Evolutionary conservation across 148 eudicot genomes (phyloP).

Genomic region (Rhododendron molle): DNA sequence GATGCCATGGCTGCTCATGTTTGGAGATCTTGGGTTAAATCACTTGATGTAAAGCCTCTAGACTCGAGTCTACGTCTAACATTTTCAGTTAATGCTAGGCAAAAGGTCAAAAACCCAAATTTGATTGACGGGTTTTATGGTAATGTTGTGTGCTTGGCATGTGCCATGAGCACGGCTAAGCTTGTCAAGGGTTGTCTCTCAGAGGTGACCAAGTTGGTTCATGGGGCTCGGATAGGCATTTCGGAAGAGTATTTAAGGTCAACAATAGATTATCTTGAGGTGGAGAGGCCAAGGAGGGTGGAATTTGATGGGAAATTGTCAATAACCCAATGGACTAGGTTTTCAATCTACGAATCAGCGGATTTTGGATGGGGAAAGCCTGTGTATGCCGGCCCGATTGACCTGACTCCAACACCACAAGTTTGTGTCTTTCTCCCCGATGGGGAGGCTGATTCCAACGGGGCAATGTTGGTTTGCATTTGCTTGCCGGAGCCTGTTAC

Average conservation of each 20-base stretch:
- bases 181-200: constrained; percentile 38
- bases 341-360: constrained; percentile 74
- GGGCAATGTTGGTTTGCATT: constrained; percentile 71
- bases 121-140: constrained; percentile 83
- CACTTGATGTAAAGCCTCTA: constrained; percentile 64
- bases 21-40: constrained; percentile 93
- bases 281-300: constrained; percentile 63
- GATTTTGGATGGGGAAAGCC: constrained; percentile 95
- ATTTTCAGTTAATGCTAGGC: constrained; percentile 74
- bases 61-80: constrained; percentile 70
- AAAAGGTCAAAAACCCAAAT: constrained; percentile 49
- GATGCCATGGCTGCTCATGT: constrained; percentile 95
- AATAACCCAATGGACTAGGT: constrained; percentile 94
- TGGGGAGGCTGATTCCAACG: constrained; percentile 44
- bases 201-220: constrained; percentile 43
- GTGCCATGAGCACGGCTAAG: constrained; percentile 52
- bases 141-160: constrained; percentile 74
- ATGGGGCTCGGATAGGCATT: constrained; percentile 51
- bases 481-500: constrained; percentile 76
- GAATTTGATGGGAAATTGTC: constrained; percentile 88
- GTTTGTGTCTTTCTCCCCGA: constrained; percentile 76
- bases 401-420: constrained; percentile 88
- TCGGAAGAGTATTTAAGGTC: constrained; percentile 78
- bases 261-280: constrained; percentile 64
- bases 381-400: constrained; percentile 82